These are phyloP conservation scores for Spizellomyces punctatus DNA, from an alignment of 192 early-diverging fungal genomes.

Conservation along the genomic window DNA sequence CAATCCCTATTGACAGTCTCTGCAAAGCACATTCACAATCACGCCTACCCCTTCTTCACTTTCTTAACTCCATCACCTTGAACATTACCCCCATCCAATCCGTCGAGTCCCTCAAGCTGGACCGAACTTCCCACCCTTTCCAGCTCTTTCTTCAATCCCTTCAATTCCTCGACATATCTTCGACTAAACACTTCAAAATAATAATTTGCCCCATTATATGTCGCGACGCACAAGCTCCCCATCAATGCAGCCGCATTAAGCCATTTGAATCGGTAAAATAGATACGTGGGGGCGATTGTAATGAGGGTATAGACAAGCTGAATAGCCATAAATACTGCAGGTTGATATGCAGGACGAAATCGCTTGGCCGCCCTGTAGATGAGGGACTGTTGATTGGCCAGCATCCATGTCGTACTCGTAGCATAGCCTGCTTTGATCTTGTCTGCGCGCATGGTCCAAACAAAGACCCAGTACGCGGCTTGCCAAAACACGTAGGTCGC, in stretches of 20 bases:
- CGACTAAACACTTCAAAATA: slow-evolving; percentile 73
- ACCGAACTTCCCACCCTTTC: slow-evolving; percentile 11
- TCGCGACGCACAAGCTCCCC: slow-evolving; percentile 53
- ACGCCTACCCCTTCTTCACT: too few relatives aligned
- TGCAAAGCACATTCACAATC: too few relatives aligned
- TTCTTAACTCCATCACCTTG: too few relatives aligned
- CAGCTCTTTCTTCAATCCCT: slow-evolving; percentile 26
- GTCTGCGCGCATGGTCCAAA: slow-evolving; percentile 33
- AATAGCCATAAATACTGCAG: slow-evolving; percentile 62
- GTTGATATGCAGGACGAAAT: slow-evolving; percentile 49
- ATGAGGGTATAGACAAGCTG: slow-evolving; percentile 58
- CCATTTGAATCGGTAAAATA: slow-evolving; percentile 56
- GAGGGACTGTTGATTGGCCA: slow-evolving; percentile 47
- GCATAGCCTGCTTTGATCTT: slow-evolving; percentile 47
- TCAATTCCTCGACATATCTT: slow-evolving; percentile 47
- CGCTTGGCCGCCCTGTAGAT: slow-evolving; percentile 2
- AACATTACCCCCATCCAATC: too few relatives aligned
- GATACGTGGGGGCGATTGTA: slow-evolving; percentile 48
- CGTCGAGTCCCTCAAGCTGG: too few relatives aligned
- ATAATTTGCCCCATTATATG: slow-evolving; percentile 69
- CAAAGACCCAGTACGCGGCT: slow-evolving; percentile 38
- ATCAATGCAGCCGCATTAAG: slow-evolving; percentile 59
- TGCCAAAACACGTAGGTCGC: slow-evolving; percentile 52
- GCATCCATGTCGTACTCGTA: slow-evolving; percentile 66
- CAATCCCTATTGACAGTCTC: too few relatives aligned